phyloP scores from a whole-genome alignment of 768 basidiomycete genomes.

The Boletus sensibilis region DNA sequence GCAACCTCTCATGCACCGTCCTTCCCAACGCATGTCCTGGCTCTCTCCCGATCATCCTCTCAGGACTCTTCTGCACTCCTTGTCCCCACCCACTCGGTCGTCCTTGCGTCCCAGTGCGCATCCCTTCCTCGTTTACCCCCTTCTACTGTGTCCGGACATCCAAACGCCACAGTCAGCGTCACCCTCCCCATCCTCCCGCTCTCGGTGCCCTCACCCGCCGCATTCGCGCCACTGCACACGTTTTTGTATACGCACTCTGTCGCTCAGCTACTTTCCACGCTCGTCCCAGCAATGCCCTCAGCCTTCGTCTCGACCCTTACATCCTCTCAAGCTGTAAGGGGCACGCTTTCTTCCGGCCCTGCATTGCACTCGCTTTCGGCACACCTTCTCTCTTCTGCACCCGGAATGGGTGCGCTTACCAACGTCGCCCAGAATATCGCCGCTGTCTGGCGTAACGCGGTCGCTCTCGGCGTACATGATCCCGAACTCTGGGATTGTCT shows the following conservation, averaged over 20 bases:
- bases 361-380: slow-evolving; percentile 55
- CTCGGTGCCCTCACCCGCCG: slow-evolving; percentile 58
- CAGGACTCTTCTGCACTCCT: slow-evolving; percentile 41
- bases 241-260: slow-evolving; percentile 68
- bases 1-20: slow-evolving; percentile 22
- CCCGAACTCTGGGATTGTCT: slow-evolving; percentile 64
- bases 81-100: slow-evolving; percentile 66
- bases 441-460: slow-evolving; percentile 72
- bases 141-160: slow-evolving; percentile 33
- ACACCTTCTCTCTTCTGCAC: slow-evolving; percentile 49
- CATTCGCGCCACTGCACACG: slow-evolving; percentile 56
- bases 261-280: slow-evolving; percentile 47
- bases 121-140: slow-evolving; percentile 56
- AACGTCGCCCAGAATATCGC: slow-evolving; percentile 49
- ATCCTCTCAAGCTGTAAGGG: slow-evolving; percentile 34
- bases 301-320: slow-evolving; percentile 32
- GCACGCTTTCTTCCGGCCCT: slow-evolving; percentile 46
- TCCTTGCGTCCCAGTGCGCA: slow-evolving; percentile 69
- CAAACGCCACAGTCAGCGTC: slow-evolving; percentile 34
- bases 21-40: slow-evolving; percentile 55
- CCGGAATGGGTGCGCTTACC: slow-evolving; percentile 46
- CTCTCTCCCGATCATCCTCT: slow-evolving; percentile 36
- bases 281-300: slow-evolving; percentile 40
- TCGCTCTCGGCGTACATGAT: slow-evolving; percentile 67
- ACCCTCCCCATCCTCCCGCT: slow-evolving; percentile 62